Evolutionary conservation across 2,329 filamentous ascomycete species (phyloP), one percentile per base, ranked within the genome.

Genomic region (Akanthomyces dipterigenus): DNA sequence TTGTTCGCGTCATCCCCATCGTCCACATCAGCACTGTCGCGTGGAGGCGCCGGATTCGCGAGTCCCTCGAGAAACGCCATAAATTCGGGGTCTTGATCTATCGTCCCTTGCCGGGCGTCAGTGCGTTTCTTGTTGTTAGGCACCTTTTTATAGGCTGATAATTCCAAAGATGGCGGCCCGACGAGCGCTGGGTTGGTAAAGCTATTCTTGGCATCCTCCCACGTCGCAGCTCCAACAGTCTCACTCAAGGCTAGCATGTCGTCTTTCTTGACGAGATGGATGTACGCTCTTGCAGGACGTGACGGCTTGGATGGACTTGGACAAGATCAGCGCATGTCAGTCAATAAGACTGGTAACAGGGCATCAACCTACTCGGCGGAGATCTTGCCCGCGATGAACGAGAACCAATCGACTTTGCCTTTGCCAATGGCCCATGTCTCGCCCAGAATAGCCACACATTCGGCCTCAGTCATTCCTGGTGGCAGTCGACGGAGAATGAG

Each of bases 81-180:
- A 68, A 97, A 99, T 68, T 98, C 95, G 0, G 91, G 87, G 70
- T 99, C 95, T 71, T 96, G 92, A 69, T 99, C 95, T 66, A 99
- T 98, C 3, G 92, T 96, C 58, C 93, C 95, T 72, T 96, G 91
- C 16, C 93, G 87, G 58, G 87, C 86, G 77, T 99, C 95, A 59
- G 86, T 84, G 38, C 91, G 87, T 55, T 85, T 84, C 72, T 90
- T 91, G 40, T 81, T 84, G 63, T 84, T 85, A 1, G 93, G 91
- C 1, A 91, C 84, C 69, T 93, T 93, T 66, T 91, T 90, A 76
- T 93, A 96, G 1, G 89, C 84, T 20, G 93, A 86, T 69, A 90
- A 90, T 69, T 96, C 93, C 54, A 97, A 79, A 5, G 83, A 82
- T 0, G 95, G 93, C 1, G 89, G 90, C 0, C 90, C 89, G 60